These are phyloP conservation scores for Ceratonia siliqua DNA, from an alignment of 306 rosid species.

Conservation along the genomic window DNA sequence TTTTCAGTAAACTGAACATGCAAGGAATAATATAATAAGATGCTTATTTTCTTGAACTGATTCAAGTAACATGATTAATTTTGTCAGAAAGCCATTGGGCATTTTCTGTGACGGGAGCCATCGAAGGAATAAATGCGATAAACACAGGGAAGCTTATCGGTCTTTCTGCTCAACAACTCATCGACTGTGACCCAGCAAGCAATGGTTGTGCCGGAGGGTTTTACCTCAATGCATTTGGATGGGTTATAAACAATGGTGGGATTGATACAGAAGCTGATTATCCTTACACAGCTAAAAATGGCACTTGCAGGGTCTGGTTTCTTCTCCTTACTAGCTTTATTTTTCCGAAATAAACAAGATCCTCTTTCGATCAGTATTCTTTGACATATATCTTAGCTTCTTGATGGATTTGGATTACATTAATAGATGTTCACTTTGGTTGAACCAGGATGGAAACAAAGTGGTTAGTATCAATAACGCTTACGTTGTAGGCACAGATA, in stretches of 20 bases:
- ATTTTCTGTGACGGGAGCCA: slow-evolving; percentile 61
- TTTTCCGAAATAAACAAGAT: neutral
- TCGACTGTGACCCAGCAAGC: slow-evolving; percentile 68
- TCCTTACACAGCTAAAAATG: slow-evolving; percentile 51
- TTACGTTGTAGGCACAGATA: slow-evolving; percentile 49
- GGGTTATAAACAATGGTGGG: slow-evolving; percentile 65
- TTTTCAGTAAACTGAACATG: neutral
- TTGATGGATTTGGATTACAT: no score
- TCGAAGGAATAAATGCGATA: slow-evolving; percentile 72
- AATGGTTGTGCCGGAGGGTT: slow-evolving; percentile 65
- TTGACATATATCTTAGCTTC: no score
- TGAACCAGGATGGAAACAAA: slow-evolving; percentile 48
- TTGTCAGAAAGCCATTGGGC: slow-evolving; percentile 72
- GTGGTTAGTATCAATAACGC: slow-evolving; percentile 56
- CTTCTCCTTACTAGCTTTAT: neutral
- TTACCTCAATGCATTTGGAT: slow-evolving; percentile 73
- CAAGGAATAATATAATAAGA: no score
- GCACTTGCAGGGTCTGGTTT: slow-evolving; percentile 45
- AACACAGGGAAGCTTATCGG: slow-evolving; percentile 53
- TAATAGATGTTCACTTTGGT: no score
- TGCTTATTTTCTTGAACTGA: neutral
- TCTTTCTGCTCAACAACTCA: slow-evolving; percentile 66
- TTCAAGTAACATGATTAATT: neutral
- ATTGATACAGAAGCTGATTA: slow-evolving; percentile 62
- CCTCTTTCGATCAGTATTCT: no score